Conservation (phyloP, 441 rosid species). For the Rhodomyrtus psidioides region DNA sequence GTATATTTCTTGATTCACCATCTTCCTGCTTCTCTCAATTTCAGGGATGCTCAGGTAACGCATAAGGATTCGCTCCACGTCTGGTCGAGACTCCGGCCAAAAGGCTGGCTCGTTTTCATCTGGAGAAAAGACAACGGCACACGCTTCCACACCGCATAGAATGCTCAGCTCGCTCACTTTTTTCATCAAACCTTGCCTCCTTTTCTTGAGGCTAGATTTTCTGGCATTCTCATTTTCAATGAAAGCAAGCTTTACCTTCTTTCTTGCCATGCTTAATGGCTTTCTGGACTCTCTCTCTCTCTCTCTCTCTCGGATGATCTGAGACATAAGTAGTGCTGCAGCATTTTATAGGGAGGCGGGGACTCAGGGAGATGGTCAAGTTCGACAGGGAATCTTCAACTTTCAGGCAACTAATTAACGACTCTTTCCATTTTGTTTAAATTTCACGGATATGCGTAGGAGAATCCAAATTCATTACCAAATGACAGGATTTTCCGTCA, state of each 20-base stretch:
- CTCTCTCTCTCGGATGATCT: background rate
- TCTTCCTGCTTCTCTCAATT: conserved; percentile 24
- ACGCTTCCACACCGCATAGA: conserved; percentile 28
- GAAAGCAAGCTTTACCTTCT: conserved; percentile 15
- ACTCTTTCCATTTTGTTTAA: background rate
- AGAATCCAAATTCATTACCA: background rate
- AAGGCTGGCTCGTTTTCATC: conserved; percentile 21
- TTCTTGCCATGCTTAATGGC: conserved; percentile 17
- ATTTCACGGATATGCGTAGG: background rate
- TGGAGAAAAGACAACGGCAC: conserved; percentile 26
- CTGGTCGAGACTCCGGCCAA: conserved; percentile 20
- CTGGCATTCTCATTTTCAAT: conserved; percentile 15
- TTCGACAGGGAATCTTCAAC: background rate
- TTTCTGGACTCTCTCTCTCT: background rate
- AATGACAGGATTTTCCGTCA: background rate
- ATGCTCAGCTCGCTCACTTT: conserved; percentile 26
- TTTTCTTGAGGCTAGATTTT: conserved; percentile 21
- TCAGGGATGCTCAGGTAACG: conserved; percentile 20
- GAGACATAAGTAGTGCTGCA: background rate
- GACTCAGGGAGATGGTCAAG: background rate
- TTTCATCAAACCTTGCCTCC: conserved; percentile 15
- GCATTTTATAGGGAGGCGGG: background rate
- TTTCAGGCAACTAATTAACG: background rate
- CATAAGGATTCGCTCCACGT: conserved; percentile 5
- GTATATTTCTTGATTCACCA: conserved; percentile 28